Evolutionary conservation across 139 green algal genomes (phyloP).

Genomic region (Haematococcus sp.): DNA sequence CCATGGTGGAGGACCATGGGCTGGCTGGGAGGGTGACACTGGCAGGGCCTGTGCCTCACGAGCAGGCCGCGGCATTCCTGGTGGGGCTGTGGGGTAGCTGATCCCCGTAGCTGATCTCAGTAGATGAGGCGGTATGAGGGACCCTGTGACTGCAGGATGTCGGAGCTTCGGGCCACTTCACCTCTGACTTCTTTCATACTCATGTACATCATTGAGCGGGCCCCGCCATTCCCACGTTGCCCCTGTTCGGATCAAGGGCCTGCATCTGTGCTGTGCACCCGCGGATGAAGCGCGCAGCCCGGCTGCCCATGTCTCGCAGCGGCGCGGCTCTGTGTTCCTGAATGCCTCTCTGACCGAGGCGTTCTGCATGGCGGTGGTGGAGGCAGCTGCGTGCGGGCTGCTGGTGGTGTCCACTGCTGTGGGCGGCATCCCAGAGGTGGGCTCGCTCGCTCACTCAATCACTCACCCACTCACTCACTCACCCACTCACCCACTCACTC

Average conservation of each 20-base stretch:
- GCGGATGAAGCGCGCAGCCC: too few species aligned
- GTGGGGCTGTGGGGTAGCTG: not conserved
- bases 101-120: too few species aligned
- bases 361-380: slow-evolving; percentile 97
- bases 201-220: too few species aligned
- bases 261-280: too few species aligned
- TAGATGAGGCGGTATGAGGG: too few species aligned
- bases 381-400: slow-evolving; percentile 87
- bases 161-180: too few species aligned
- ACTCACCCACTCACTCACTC: too few species aligned
- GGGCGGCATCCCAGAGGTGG: slow-evolving; percentile 92
- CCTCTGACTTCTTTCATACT: too few species aligned
- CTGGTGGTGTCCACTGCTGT: slow-evolving; percentile 86
- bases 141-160: too few species aligned
- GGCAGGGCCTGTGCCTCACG: slow-evolving; percentile 76
- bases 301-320: slow-evolving; percentile 7
- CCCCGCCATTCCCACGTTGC: too few species aligned
- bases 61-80: slow-evolving; percentile 49
- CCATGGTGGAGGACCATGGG: slow-evolving; percentile 59
- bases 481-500: too few species aligned
- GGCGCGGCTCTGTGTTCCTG: slow-evolving; percentile 40
- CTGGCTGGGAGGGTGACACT: slow-evolving; percentile 74
- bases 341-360: slow-evolving; percentile 95
- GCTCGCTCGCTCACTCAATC: not conserved
- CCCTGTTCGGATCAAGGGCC: too few species aligned